These are phyloP conservation scores for Candida coquimbonensis DNA, from an alignment of 805 yeast species.

Conservation along the genomic window DNA sequence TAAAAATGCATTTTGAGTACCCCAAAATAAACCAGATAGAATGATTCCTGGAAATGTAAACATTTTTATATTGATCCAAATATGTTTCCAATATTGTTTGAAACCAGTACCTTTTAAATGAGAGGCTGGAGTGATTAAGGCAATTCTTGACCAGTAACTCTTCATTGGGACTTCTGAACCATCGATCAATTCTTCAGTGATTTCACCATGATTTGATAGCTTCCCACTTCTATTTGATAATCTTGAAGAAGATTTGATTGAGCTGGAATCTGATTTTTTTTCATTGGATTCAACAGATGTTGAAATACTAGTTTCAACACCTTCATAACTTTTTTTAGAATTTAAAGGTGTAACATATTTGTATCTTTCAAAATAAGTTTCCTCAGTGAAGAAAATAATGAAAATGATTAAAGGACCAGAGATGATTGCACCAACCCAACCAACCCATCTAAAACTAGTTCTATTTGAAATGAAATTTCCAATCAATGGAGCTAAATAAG, in stretches of 20 bases:
- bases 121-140: slow-evolving; percentile 47
- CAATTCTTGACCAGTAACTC: slow-evolving; percentile 41
- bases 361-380: slow-evolving; percentile 59
- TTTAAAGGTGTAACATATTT: slow-evolving; percentile 29
- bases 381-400: slow-evolving; percentile 58
- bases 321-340: slow-evolving; percentile 14
- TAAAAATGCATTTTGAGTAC: slow-evolving; percentile 68
- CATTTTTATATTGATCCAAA: slow-evolving; percentile 45
- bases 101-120: slow-evolving; percentile 58
- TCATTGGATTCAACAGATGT: slow-evolving; percentile 8
- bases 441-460: slow-evolving; percentile 73
- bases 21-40: slow-evolving; percentile 71
- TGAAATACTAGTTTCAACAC: slow-evolving; percentile 7
- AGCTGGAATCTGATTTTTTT: slow-evolving; percentile 1
- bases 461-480: slow-evolving; percentile 65
- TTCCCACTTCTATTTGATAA: not conserved
- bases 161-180: slow-evolving; percentile 36
- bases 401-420: slow-evolving; percentile 52
- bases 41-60: slow-evolving; percentile 60
- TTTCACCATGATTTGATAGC: not conserved
- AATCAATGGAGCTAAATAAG: slow-evolving; percentile 71
- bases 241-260: not conserved
- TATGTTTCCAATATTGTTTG: slow-evolving; percentile 53
- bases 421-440: slow-evolving; percentile 57
- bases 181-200: slow-evolving; percentile 24